phyloP scores from a whole-genome alignment of 805 yeast species.

The Cyberlindnera lachancei region DNA sequence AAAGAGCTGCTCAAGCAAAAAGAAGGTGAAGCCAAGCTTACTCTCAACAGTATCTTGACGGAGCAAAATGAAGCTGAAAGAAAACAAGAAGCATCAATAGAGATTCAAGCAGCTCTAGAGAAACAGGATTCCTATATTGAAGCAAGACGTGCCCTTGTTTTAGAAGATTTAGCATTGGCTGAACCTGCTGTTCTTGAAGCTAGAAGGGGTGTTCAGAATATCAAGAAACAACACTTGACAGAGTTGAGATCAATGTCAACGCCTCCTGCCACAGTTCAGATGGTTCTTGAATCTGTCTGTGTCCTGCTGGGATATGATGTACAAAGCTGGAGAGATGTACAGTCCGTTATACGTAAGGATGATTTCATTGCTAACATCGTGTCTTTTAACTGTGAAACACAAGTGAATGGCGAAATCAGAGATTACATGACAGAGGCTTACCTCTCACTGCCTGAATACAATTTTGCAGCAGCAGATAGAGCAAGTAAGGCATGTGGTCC shows the following conservation, averaged over 20 bases:
- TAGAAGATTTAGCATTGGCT: constrained; percentile 60
- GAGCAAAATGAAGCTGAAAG: constrained; percentile 93
- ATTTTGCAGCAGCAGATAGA: constrained; percentile 65
- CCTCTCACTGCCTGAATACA: constrained; percentile 56
- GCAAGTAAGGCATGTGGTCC: constrained; percentile 98
- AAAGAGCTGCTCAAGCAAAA: constrained; percentile 42
- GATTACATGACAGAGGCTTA: constrained; percentile 51
- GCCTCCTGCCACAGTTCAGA: constrained; percentile 83
- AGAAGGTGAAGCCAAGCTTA: constrained; percentile 59
- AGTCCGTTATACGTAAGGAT: constrained; percentile 69
- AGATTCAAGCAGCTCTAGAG: constrained; percentile 61
- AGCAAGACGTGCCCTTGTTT: constrained; percentile 44
- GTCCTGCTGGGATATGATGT: constrained; percentile 66
- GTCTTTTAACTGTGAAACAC: constrained; percentile 54
- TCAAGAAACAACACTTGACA: constrained; percentile 85
- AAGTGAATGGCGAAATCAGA: constrained; percentile 47
- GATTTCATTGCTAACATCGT: constrained; percentile 84
- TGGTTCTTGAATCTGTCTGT: constrained; percentile 85
- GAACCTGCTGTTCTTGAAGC: constrained; percentile 86
- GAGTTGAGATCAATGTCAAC: constrained; percentile 84
- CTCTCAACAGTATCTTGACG: constrained; percentile 65
- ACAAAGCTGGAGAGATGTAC: constrained; percentile 74
- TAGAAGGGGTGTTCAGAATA: constrained; percentile 81
- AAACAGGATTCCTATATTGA: constrained; percentile 58
- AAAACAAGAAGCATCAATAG: constrained; percentile 76